Conservation (phyloP, 176 grass and related monocot genomes). For the Triticum timopheevii region DNA sequence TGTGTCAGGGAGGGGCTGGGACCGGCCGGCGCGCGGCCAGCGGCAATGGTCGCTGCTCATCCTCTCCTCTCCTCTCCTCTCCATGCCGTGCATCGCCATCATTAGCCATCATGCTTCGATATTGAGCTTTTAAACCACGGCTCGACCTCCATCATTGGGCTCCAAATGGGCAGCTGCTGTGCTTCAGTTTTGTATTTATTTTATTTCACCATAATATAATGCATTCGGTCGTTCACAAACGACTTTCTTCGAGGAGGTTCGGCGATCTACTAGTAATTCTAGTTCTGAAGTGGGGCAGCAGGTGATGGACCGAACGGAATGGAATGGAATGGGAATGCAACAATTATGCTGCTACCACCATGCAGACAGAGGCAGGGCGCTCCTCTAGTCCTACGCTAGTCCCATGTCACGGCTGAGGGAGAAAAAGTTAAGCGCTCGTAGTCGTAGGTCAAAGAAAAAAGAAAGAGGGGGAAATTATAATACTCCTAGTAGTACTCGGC, state of each 20-base stretch:
- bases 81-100: not conserved
- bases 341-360: not conserved
- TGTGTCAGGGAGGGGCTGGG: constrained; percentile 32
- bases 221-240: not conserved
- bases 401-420: not conserved
- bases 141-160: constrained; percentile 14
- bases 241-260: not conserved
- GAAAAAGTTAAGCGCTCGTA: not conserved
- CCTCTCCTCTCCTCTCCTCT: not conserved
- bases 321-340: constrained; percentile 10
- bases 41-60: constrained; percentile 7
- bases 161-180: not conserved
- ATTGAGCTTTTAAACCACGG: not conserved
- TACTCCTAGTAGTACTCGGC: no score
- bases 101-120: not conserved
- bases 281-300: not conserved
- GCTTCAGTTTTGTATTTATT: no score
- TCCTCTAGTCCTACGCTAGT: not conserved
- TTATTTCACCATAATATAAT: no score
- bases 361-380: not conserved
- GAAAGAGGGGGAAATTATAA: not conserved
- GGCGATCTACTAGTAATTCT: not conserved
- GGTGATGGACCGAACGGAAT: not conserved
- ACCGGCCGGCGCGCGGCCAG: not conserved
- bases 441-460: not conserved